These are phyloP conservation scores for Clausena lansium DNA, from an alignment of 345 rosid genomes.

Conservation along the genomic window DNA sequence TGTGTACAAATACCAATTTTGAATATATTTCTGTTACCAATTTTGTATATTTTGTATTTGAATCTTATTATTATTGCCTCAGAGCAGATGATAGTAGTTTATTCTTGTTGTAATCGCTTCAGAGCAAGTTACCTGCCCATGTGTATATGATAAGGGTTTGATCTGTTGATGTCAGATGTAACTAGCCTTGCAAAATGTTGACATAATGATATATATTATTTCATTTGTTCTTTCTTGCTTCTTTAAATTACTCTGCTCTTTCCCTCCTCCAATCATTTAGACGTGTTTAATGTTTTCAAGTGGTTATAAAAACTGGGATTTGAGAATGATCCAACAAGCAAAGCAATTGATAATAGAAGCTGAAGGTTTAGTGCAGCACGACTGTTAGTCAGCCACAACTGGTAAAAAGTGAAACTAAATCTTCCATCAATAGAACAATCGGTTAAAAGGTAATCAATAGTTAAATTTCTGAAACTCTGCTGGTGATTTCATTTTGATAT, in stretches of 20 bases:
- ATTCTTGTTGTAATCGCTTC: neutral
- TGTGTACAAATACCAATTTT: slow-evolving; percentile 25
- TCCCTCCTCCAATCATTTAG: neutral
- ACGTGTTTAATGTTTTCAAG: neutral
- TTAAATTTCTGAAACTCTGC: neutral
- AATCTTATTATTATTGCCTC: too few relatives aligned
- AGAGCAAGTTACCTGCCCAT: neutral
- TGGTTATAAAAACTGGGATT: neutral
- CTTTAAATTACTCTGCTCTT: neutral
- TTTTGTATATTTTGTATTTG: too few relatives aligned
- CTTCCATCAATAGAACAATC: neutral
- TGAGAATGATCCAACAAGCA: neutral
- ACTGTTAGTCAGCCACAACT: neutral
- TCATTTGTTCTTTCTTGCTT: neutral
- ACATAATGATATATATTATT: neutral
- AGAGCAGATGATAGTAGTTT: too few relatives aligned
- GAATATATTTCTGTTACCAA: too few relatives aligned
- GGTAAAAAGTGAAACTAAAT: neutral
- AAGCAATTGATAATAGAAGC: neutral
- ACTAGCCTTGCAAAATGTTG: neutral
- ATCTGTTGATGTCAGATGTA: neutral
- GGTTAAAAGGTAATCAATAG: neutral
- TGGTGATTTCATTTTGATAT: neutral
- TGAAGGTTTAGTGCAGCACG: neutral
- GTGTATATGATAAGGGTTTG: neutral